Percentiles rank a stretch among this genome's conserved stretches.
Evolutionary conservation across 495 filamentous ascomycete genomes (phyloP).

Genomic region (Aspergillus heteromorphus): DNA sequence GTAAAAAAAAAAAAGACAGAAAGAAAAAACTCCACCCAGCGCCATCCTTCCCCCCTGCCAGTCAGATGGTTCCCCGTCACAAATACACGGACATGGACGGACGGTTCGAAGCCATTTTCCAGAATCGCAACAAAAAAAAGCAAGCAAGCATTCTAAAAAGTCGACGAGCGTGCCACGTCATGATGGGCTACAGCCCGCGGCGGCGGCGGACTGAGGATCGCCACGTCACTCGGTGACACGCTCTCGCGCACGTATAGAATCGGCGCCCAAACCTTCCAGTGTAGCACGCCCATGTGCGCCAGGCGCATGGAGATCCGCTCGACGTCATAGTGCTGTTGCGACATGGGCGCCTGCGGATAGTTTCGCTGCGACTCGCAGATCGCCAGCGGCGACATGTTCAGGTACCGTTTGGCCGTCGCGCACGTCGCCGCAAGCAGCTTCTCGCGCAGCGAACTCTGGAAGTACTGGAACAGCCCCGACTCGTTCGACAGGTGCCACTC

Average conservation of each 20-base stretch:
- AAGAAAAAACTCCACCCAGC: slow-evolving; percentile 1
- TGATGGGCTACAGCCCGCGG: slow-evolving; percentile 2
- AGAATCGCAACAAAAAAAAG: neutral
- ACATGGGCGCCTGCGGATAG: slow-evolving; percentile 17
- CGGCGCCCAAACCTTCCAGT: slow-evolving; percentile 84
- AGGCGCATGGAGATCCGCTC: slow-evolving; percentile 67
- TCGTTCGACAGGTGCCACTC: slow-evolving; percentile 37
- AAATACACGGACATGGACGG: no score
- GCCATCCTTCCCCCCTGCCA: no score
- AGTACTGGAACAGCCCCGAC: slow-evolving; percentile 30
- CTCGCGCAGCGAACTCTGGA: slow-evolving; percentile 28
- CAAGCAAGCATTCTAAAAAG: slow-evolving; percentile 4
- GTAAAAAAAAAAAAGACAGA: slow-evolving; percentile 6
- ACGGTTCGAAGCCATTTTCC: slow-evolving; percentile 12
- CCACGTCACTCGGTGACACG: slow-evolving; percentile 21
- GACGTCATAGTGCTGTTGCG: slow-evolving; percentile 43
- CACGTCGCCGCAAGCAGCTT: slow-evolving; percentile 33
- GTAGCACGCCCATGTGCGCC: slow-evolving; percentile 72
- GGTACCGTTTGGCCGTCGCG: slow-evolving; percentile 29
- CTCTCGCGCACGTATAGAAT: slow-evolving; percentile 53
- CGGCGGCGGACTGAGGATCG: slow-evolving; percentile 10
- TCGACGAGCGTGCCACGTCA: slow-evolving; percentile 11
- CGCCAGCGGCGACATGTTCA: slow-evolving; percentile 38
- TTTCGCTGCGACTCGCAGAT: slow-evolving; percentile 44
- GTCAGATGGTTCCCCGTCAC: no score